Evolutionary conservation across 2,329 filamentous ascomycete species (phyloP), one percentile per base, ranked within the genome.

Genomic region (Hypoxylon sp.): DNA sequence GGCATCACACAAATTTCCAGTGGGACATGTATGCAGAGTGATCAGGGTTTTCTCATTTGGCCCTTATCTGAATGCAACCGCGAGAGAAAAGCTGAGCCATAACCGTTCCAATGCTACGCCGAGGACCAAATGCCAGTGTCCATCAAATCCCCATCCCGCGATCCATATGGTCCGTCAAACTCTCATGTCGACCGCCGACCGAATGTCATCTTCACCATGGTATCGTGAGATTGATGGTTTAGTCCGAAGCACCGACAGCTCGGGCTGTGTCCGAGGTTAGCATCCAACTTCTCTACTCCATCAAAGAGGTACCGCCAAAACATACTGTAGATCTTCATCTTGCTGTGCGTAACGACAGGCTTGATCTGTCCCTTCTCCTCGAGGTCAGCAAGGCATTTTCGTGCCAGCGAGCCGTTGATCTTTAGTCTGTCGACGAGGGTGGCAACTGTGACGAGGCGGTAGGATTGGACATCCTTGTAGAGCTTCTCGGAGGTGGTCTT

Each of bases 391-490:
- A 98, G 86, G 83, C 92, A 94, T 85, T 88, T 86, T 79, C 95
- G 90, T 74, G 95, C 95, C 79, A 99, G 87, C 76, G 93, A 97
- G 79, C 95, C 96, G 87, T 99, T 99, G 88, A 99, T 96, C 93
- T 99, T 99, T 84, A 99, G 89, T 84, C 95, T 90, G 85, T 99
- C 95, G 89, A 99, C 95, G 79, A 99, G 93, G 77, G 93, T 94
- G 78, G 95, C 94, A 78, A 98, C 91, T 80, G 95, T 98, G 85
- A 99, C 93, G 82, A 99, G 93, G 80, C 95, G 93, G 91, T 98
- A 99, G 72, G 95, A 97, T 85, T 98, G 95, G 78, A 99, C 96
- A 89, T 99, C 95, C 89, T 99, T 99, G 89, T 97, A 91, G 83
- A 99, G 93, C 88, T 96, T 97, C 85, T 99, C 95, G 75, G 91